Evolutionary conservation across 148 eudicot genomes (phyloP).

Genomic region (Fagopyrum esculentum): DNA sequence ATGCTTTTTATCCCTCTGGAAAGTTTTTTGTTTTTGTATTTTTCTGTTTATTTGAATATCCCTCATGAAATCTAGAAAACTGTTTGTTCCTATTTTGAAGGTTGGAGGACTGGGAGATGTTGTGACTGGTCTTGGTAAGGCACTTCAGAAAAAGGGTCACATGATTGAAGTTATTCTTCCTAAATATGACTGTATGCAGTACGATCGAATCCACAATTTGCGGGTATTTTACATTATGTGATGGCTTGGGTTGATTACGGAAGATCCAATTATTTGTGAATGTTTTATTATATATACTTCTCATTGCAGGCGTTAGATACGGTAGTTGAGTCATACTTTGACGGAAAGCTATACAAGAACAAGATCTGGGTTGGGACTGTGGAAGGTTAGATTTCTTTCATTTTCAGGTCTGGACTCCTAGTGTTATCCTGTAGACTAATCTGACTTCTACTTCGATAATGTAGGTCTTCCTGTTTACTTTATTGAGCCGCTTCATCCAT

Average conservation of each 20-base stretch:
- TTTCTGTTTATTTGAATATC: too few species aligned
- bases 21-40: background rate
- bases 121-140: slow-evolving; percentile 91
- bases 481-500: slow-evolving; percentile 88
- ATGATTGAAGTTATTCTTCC: slow-evolving; percentile 84
- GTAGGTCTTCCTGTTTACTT: slow-evolving; percentile 96
- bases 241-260: background rate
- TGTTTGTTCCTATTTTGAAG: slow-evolving; percentile 24
- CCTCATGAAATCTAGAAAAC: background rate
- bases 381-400: slow-evolving; percentile 52
- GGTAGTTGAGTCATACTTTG: slow-evolving; percentile 81
- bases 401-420: background rate
- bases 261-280: background rate
- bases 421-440: background rate
- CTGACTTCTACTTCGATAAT: slow-evolving; percentile 6
- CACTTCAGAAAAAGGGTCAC: slow-evolving; percentile 90
- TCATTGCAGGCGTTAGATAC: slow-evolving; percentile 62
- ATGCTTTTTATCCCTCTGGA: background rate
- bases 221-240: slow-evolving; percentile 40
- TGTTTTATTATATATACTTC: background rate
- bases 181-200: slow-evolving; percentile 89
- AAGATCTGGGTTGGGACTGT: slow-evolving; percentile 91
- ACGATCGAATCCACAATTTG: slow-evolving; percentile 55
- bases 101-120: slow-evolving; percentile 99
- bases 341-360: slow-evolving; percentile 66